Conservation (phyloP, 2,329 filamentous ascomycete species). For the Myriangium duriaei region DNA sequence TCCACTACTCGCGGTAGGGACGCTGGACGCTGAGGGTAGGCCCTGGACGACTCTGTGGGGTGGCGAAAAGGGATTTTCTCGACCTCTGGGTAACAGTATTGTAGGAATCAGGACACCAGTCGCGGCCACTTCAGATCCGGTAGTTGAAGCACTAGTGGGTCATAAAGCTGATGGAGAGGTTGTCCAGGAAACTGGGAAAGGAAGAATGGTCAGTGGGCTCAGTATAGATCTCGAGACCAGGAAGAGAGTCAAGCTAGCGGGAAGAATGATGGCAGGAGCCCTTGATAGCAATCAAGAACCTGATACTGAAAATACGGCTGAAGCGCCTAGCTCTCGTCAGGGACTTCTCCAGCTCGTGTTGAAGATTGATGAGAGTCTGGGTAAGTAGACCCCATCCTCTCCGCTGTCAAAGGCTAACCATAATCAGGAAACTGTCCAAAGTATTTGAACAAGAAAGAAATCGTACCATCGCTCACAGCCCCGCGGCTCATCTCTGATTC, state of each 20-base stretch:
- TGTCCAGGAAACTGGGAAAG: conserved; percentile 26
- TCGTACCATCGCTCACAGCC: conserved; percentile 42
- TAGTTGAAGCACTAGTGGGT: conserved; percentile 50
- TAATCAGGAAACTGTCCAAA: conserved; percentile 65
- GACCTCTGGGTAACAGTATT: conserved; percentile 47
- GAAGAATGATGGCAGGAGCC: conserved; percentile 54
- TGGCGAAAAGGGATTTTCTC: conserved; percentile 56
- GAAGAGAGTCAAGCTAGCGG: conserved; percentile 62
- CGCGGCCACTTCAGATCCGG: conserved; percentile 54
- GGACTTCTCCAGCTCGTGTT: conserved; percentile 48
- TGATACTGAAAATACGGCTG: conserved; percentile 16
- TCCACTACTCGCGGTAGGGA: conserved; percentile 60
- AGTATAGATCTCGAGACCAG: conserved; percentile 53
- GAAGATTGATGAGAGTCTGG: conserved; percentile 56
- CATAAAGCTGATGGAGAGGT: conserved; percentile 33
- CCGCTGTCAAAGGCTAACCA: conserved; percentile 9
- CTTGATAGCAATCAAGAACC: conserved; percentile 28
- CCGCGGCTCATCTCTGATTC: conserved; percentile 40
- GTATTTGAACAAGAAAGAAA: conserved; percentile 64
- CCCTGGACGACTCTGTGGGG: conserved; percentile 74
- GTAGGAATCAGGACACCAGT: conserved; percentile 53
- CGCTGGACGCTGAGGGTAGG: conserved; percentile 49
- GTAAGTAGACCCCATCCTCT: conserved; percentile 20
- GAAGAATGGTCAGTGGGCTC: conserved; percentile 48
- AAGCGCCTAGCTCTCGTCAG: conserved; percentile 10